These are phyloP conservation scores for Wickerhamomyces chaumierensis DNA, from an alignment of 805 yeast species.

Conservation along the genomic window DNA sequence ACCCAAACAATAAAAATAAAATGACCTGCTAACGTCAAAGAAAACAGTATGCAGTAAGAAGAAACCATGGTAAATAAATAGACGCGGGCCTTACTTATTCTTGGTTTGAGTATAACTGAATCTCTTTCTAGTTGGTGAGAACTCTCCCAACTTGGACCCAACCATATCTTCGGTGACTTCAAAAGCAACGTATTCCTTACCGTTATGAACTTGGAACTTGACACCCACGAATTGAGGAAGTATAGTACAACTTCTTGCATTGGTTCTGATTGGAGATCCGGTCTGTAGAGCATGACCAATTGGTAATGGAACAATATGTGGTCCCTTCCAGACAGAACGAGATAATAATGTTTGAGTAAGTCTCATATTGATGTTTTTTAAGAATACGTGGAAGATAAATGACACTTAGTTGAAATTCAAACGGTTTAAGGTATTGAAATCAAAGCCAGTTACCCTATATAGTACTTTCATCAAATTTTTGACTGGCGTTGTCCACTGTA, in stretches of 20 bases:
- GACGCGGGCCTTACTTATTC: conserved; percentile 40
- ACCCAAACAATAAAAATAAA: not conserved
- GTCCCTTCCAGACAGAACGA: conserved; percentile 34
- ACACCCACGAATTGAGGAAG: conserved; percentile 94
- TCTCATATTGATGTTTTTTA: not conserved
- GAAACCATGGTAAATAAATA: no score
- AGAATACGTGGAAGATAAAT: not conserved
- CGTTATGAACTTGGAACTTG: conserved; percentile 91
- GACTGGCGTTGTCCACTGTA: no score
- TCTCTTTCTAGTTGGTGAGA: conserved; percentile 86
- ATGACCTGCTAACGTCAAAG: no score
- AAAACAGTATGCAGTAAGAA: no score
- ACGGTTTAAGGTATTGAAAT: no score
- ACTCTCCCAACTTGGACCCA: conserved; percentile 90
- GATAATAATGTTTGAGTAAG: not conserved
- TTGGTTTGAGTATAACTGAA: conserved; percentile 73
- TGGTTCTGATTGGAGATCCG: conserved; percentile 86
- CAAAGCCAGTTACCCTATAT: no score
- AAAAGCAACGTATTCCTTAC: conserved; percentile 83
- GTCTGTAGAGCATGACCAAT: conserved; percentile 71
- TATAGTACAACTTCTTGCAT: conserved; percentile 89
- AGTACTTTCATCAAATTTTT: no score
- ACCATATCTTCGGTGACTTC: conserved; percentile 93
- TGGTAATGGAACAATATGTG: conserved; percentile 92
- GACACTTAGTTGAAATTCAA: no score